Percentiles rank a stretch among this genome's conserved stretches.
phyloP scores from a whole-genome alignment of 371 early-diverging fungal genomes.

The Mortierella sp. region DNA sequence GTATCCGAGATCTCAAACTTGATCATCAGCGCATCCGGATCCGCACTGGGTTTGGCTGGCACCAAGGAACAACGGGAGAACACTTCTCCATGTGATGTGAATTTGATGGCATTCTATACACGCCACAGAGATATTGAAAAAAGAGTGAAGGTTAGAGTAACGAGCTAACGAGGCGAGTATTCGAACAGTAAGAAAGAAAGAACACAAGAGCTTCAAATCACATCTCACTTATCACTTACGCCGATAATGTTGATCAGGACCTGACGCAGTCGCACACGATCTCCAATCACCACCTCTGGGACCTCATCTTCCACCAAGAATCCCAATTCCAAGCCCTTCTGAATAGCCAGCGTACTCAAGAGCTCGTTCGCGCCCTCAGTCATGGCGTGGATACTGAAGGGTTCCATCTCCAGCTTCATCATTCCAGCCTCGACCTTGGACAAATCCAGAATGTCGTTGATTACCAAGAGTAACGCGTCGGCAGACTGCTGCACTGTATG shows the following conservation, averaged over 20 bases:
- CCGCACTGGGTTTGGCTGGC: conserved; percentile 26
- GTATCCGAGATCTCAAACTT: conserved; percentile 78
- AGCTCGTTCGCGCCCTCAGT: conserved; percentile 76
- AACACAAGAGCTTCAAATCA: not conserved
- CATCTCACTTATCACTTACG: conserved; percentile 30
- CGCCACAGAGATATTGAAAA: not conserved
- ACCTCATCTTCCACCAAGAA: conserved; percentile 74
- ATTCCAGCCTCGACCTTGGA: conserved; percentile 82
- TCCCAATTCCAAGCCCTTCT: conserved; percentile 71
- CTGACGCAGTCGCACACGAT: conserved; percentile 71
- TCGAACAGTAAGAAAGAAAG: not conserved
- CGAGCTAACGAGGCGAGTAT: too few species aligned
- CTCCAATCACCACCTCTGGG: conserved; percentile 72
- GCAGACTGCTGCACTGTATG: conserved; percentile 78
- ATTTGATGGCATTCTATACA: conserved; percentile 77
- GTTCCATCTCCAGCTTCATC: conserved; percentile 78
- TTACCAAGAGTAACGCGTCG: conserved; percentile 73
- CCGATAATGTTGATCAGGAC: conserved; percentile 70
- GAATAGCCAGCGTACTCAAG: conserved; percentile 71
- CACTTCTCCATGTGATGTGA: conserved; percentile 73
- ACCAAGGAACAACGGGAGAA: conserved; percentile 72
- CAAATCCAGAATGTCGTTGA: conserved; percentile 79
- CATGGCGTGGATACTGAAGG: conserved; percentile 72
- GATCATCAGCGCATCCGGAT: conserved; percentile 56
- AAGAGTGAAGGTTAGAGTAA: not conserved